These are phyloP conservation scores for Helotiales sp. DNA, from an alignment of 2,329 filamentous ascomycete genomes.

Conservation along the genomic window DNA sequence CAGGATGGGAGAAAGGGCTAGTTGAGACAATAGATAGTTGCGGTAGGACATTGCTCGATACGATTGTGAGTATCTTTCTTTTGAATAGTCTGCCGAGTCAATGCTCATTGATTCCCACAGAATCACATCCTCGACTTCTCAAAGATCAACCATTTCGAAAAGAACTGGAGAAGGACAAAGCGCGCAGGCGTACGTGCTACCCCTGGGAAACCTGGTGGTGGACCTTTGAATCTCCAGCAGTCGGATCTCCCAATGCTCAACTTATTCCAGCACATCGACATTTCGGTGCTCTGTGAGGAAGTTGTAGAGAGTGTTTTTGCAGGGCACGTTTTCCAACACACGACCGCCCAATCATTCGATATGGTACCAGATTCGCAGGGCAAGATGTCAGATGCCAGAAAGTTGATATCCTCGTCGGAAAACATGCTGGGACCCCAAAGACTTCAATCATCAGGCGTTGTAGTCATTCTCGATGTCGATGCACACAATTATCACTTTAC, in stretches of 20 bases:
- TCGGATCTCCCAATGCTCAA: constrained; percentile 44
- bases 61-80: constrained; percentile 39
- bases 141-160: constrained; percentile 45
- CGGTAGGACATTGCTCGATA: constrained; percentile 47
- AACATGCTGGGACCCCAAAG: constrained; percentile 11
- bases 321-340: constrained; percentile 43
- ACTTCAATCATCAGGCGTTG: constrained; percentile 32
- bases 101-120: constrained; percentile 23
- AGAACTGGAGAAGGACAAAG: constrained; percentile 41
- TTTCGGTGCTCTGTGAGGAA: constrained; percentile 43
- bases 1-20: constrained; percentile 40
- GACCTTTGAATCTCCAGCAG: constrained; percentile 33
- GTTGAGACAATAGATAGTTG: constrained; percentile 47
- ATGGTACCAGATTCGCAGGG: constrained; percentile 37
- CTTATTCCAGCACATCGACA: constrained; percentile 42
- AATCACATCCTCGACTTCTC: constrained; percentile 51
- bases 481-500: constrained; percentile 46
- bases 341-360: constrained; percentile 41
- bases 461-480: constrained; percentile 41
- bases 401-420: constrained; percentile 18
- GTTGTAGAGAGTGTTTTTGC: constrained; percentile 44
- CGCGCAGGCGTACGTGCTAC: constrained; percentile 19
- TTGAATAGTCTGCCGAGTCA: not conserved
- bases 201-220: constrained; percentile 4
- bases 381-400: constrained; percentile 36